phyloP scores from a whole-genome alignment of 352 stramenopile genomes.

The Globisporangium solare region DNA sequence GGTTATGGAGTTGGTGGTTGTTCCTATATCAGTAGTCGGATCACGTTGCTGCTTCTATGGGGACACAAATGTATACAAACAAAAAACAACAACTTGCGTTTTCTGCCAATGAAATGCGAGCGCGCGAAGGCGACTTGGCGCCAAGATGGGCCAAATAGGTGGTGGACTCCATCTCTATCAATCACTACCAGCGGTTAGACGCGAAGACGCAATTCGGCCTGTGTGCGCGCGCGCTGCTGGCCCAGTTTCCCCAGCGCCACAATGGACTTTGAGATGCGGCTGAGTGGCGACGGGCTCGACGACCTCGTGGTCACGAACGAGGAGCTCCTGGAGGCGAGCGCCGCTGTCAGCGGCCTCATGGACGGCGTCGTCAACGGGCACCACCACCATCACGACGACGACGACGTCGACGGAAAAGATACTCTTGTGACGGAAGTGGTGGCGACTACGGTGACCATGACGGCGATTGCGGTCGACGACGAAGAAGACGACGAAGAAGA shows the following conservation, averaged over 20 bases:
- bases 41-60: too few species aligned
- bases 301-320: slow-evolving; percentile 11
- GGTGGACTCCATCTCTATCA: too few species aligned
- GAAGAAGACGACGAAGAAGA: slow-evolving; percentile 4
- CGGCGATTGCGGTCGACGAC: slow-evolving; percentile 11
- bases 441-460: slow-evolving; percentile 4
- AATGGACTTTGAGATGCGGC: slow-evolving; percentile 13
- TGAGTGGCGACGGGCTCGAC: slow-evolving; percentile 8
- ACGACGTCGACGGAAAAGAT: neutral
- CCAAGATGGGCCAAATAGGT: too few species aligned
- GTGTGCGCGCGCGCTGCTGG: too few species aligned
- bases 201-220: neutral
- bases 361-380: neutral
- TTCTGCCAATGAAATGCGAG: slow-evolving; percentile 14
- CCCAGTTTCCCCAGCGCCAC: neutral
- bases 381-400: too few species aligned
- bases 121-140: slow-evolving; percentile 7
- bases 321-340: slow-evolving; percentile 9
- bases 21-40: too few species aligned
- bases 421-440: neutral
- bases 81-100: too few species aligned
- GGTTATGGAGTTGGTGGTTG: too few species aligned
- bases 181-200: neutral
- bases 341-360: slow-evolving; percentile 4
- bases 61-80: too few species aligned